phyloP scores from a whole-genome alignment of 2,329 filamentous ascomycete genomes.

The Aureobasidium sp. region DNA sequence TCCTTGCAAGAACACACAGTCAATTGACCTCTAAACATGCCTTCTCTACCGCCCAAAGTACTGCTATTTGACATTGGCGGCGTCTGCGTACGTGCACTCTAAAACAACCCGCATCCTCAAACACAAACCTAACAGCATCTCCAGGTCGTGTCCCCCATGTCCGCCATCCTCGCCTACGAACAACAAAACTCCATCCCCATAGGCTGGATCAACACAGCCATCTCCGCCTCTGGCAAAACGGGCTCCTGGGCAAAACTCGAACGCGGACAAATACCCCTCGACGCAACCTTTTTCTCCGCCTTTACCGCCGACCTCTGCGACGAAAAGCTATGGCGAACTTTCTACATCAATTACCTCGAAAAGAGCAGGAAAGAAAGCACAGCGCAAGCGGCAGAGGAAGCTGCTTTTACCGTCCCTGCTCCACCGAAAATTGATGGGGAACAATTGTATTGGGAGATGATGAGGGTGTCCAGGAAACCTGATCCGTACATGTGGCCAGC shows the following conservation, averaged over 20 bases:
- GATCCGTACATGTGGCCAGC: constrained; percentile 90
- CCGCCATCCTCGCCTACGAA: constrained; percentile 90
- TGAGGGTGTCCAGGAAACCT: constrained; percentile 60
- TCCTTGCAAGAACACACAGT: neutral
- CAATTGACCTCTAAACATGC: neutral
- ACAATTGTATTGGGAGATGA: constrained; percentile 86
- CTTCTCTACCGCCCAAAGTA: constrained; percentile 53
- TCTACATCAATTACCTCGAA: constrained; percentile 25
- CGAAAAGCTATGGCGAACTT: constrained; percentile 61
- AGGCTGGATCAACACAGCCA: constrained; percentile 88
- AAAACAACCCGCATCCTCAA: neutral
- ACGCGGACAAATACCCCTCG: constrained; percentile 70
- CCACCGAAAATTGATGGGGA: constrained; percentile 70
- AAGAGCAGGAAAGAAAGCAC: constrained; percentile 19
- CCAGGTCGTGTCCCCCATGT: constrained; percentile 84
- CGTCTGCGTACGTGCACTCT: constrained; percentile 66
- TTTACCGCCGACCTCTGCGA: constrained; percentile 71
- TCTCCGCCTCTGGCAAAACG: constrained; percentile 67
- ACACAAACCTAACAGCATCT: constrained; percentile 14
- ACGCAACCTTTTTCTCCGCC: constrained; percentile 64
- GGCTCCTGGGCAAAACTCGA: constrained; percentile 89
- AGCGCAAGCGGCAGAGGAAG: constrained; percentile 24
- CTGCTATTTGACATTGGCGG: constrained; percentile 93
- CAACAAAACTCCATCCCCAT: constrained; percentile 65
- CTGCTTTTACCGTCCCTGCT: constrained; percentile 42